Percentiles rank a stretch among this genome's conserved stretches.
Conservation (phyloP, 805 yeast genomes). For the Candida bentonensis region DNA sequence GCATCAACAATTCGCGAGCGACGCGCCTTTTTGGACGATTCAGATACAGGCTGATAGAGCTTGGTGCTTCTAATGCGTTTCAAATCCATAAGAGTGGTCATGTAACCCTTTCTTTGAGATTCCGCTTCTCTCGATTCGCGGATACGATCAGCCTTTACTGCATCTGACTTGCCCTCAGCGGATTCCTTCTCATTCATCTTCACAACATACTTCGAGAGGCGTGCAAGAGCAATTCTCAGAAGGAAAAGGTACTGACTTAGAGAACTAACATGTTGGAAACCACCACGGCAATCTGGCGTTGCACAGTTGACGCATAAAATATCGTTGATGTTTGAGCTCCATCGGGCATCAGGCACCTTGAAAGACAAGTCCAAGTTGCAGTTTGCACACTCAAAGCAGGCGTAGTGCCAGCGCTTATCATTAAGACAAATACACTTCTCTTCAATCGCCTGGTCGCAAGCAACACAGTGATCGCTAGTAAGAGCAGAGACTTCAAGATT, state of each 20-base stretch:
- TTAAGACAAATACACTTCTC: slow-evolving; percentile 53
- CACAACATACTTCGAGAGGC: slow-evolving; percentile 24
- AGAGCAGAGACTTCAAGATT: slow-evolving; percentile 18
- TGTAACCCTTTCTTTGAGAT: slow-evolving; percentile 27
- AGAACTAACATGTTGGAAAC: slow-evolving; percentile 49
- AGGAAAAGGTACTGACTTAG: slow-evolving; percentile 63
- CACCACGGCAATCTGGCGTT: slow-evolving; percentile 24
- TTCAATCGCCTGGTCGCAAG: slow-evolving; percentile 68
- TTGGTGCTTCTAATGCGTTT: slow-evolving; percentile 62
- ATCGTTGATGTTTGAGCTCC: slow-evolving; percentile 19
- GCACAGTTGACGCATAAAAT: slow-evolving; percentile 56
- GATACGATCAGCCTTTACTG: not conserved
- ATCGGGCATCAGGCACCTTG: slow-evolving; percentile 27
- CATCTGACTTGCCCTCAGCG: not conserved
- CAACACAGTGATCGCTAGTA: slow-evolving; percentile 61
- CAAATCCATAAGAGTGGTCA: slow-evolving; percentile 60
- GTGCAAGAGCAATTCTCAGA: slow-evolving; percentile 67
- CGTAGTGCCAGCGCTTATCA: slow-evolving; percentile 66
- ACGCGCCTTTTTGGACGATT: slow-evolving; percentile 44
- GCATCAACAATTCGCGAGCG: slow-evolving; percentile 53
- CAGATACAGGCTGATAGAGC: slow-evolving; percentile 44
- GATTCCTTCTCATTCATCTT: not conserved
- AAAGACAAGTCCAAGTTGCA: slow-evolving; percentile 38
- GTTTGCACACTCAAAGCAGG: slow-evolving; percentile 53
- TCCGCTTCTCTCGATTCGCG: not conserved